A percentile compares a stretch with the other conserved stretches of the same genome.
These are phyloP conservation scores for Hypoxylon sp. DNA, from an alignment of 2,329 filamentous ascomycete genomes.

Conservation along the genomic window DNA sequence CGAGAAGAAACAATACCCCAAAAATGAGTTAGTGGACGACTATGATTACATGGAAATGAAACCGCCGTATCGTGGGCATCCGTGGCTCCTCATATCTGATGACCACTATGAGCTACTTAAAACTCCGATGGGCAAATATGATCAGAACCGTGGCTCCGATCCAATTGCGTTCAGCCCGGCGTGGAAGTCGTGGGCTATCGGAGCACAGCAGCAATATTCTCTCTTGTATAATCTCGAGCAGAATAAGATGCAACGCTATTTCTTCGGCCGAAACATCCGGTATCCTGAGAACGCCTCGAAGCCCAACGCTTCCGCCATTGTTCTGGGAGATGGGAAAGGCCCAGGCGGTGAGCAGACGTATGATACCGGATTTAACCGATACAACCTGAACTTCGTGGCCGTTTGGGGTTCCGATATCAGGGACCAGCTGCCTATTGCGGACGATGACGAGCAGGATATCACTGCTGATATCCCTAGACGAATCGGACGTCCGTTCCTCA, in stretches of 20 bases:
- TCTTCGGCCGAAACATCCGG: constrained; percentile 58
- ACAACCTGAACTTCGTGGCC: constrained; percentile 69
- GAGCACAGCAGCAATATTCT: constrained; percentile 64
- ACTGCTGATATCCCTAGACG: constrained; percentile 58
- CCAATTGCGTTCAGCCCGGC: constrained; percentile 59
- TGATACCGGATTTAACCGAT: constrained; percentile 65
- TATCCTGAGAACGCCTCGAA: constrained; percentile 47
- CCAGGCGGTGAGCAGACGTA: constrained; percentile 57
- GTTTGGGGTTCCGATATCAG: constrained; percentile 68
- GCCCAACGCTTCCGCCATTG: constrained; percentile 36
- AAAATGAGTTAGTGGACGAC: constrained; percentile 42
- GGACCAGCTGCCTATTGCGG: constrained; percentile 61
- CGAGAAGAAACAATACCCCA: constrained; percentile 46
- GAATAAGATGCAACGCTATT: constrained; percentile 62
- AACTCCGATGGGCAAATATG: constrained; percentile 65
- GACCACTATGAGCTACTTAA: constrained; percentile 62
- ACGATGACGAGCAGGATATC: constrained; percentile 64
- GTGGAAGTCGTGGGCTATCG: constrained; percentile 66
- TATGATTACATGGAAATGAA: constrained; percentile 55
- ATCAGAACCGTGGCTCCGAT: constrained; percentile 52
- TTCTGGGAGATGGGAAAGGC: constrained; percentile 11
- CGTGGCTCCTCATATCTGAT: constrained; percentile 65
- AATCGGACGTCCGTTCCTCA: constrained; percentile 61
- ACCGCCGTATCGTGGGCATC: constrained; percentile 60
- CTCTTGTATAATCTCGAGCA: constrained; percentile 67